A percentile compares a stretch with the other conserved stretches of the same genome.
These are phyloP conservation scores for Microsporum audouinii DNA, from an alignment of 2,329 filamentous ascomycete species.

Conservation along the genomic window DNA sequence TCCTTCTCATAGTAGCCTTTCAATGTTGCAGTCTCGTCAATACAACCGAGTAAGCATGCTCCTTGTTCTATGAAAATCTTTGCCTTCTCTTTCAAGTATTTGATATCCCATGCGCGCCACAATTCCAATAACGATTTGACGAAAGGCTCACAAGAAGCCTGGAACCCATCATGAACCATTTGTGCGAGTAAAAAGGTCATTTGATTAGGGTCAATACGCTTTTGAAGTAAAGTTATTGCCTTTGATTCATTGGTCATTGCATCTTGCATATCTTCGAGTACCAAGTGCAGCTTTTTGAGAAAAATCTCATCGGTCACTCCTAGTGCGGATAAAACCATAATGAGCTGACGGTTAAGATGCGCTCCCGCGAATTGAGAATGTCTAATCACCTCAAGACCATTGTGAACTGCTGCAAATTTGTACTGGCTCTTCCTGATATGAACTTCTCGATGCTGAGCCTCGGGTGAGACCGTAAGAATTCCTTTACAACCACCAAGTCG, in stretches of 20 bases:
- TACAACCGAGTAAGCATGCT: slow-evolving; percentile 75
- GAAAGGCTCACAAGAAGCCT: slow-evolving; percentile 64
- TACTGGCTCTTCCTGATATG: slow-evolving; percentile 73
- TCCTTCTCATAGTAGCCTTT: slow-evolving; percentile 54
- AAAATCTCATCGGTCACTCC: slow-evolving; percentile 61
- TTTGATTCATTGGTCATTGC: slow-evolving; percentile 56
- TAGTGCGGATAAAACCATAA: slow-evolving; percentile 68
- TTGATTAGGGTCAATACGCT: slow-evolving; percentile 75
- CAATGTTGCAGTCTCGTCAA: slow-evolving; percentile 71
- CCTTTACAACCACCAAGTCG: slow-evolving; percentile 89
- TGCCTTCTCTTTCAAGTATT: slow-evolving; percentile 84
- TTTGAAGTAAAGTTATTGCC: slow-evolving; percentile 58
- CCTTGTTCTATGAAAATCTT: slow-evolving; percentile 70
- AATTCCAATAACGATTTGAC: slow-evolving; percentile 64
- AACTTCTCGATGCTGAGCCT: slow-evolving; percentile 55
- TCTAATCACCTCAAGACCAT: slow-evolving; percentile 73
- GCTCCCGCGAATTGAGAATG: slow-evolving; percentile 65
- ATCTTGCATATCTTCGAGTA: slow-evolving; percentile 55
- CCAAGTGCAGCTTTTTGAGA: slow-evolving; percentile 51
- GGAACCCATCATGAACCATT: slow-evolving; percentile 72
- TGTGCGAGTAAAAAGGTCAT: slow-evolving; percentile 62
- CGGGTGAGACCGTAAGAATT: slow-evolving; percentile 63
- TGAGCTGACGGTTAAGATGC: slow-evolving; percentile 80
- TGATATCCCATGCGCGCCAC: slow-evolving; percentile 83
- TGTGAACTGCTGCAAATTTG: slow-evolving; percentile 65